Evolutionary conservation across 2,329 filamentous ascomycete genomes (phyloP).

Genomic region (Dryadomyces quercivorus): DNA sequence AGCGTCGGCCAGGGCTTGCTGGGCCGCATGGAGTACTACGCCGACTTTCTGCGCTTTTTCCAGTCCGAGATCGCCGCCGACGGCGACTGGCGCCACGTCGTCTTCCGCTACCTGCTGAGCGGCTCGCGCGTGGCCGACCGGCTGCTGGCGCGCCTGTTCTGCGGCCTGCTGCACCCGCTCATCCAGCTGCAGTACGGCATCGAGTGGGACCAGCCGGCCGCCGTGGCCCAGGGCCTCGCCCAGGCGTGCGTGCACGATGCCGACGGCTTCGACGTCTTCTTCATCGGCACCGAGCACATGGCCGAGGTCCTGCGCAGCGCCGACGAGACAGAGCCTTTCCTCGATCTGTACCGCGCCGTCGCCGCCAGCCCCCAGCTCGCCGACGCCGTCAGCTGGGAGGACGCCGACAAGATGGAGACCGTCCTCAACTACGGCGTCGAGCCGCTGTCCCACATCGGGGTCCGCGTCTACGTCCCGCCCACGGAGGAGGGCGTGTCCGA

Average conservation of each 20-base stretch:
- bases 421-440: slow-evolving; percentile 50
- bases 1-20: slow-evolving; percentile 40
- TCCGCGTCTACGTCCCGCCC: slow-evolving; percentile 42
- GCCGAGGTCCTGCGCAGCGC: background rate
- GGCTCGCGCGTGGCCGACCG: slow-evolving; percentile 53
- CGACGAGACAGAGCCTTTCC: slow-evolving; percentile 23
- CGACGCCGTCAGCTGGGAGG: slow-evolving; percentile 32
- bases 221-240: slow-evolving; percentile 69
- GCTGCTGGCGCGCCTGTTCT: slow-evolving; percentile 56
- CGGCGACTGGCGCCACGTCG: slow-evolving; percentile 38
- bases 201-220: slow-evolving; percentile 69
- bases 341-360: slow-evolving; percentile 50
- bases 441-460: slow-evolving; percentile 49
- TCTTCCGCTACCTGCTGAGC: slow-evolving; percentile 58
- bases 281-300: background rate
- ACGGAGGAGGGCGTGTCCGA: slow-evolving; percentile 48
- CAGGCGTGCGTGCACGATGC: slow-evolving; percentile 57
- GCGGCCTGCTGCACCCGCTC: slow-evolving; percentile 63
- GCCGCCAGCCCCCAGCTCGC: slow-evolving; percentile 42
- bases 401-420: slow-evolving; percentile 59
- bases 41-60: slow-evolving; percentile 68
- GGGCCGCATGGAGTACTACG: slow-evolving; percentile 51
- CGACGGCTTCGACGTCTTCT: background rate
- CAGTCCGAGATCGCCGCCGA: slow-evolving; percentile 55
- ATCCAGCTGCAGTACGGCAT: slow-evolving; percentile 80